Percentiles rank a stretch among this genome's conserved stretches.
Evolutionary conservation across 2,329 filamentous ascomycete genomes (phyloP).

Genomic region (Arthrobotrys iridis): DNA sequence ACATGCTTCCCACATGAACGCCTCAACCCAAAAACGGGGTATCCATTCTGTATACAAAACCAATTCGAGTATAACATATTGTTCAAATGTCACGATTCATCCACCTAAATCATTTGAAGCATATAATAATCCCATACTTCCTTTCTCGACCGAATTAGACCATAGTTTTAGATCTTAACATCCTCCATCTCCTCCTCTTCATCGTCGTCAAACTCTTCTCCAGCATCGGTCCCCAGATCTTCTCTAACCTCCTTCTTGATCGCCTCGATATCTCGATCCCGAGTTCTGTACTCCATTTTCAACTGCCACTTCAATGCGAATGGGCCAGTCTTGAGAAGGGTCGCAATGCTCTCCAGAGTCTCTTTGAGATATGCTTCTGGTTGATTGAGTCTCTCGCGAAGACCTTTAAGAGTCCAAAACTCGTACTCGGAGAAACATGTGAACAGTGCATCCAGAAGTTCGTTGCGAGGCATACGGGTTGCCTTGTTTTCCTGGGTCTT

Average conservation of each 20-base stretch:
- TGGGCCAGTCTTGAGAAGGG: conserved; percentile 80
- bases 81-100: not conserved
- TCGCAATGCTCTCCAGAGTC: conserved; percentile 81
- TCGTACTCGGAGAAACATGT: conserved; percentile 82
- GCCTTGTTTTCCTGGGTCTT: conserved; percentile 81
- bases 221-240: conserved; percentile 64
- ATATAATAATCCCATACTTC: not conserved
- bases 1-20: conserved; percentile 38
- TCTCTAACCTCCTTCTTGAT: conserved; percentile 65
- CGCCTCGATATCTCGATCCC: conserved; percentile 63
- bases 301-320: conserved; percentile 89
- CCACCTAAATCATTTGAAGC: too few species aligned
- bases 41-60: conserved; percentile 37
- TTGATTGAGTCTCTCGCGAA: conserved; percentile 80
- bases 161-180: conserved; percentile 58
- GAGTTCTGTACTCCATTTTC: conserved; percentile 73
- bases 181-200: conserved; percentile 66
- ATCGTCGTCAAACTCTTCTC: conserved; percentile 63
- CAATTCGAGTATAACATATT: not conserved
- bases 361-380: conserved; percentile 93
- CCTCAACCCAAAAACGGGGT: conserved; percentile 36
- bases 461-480: conserved; percentile 86
- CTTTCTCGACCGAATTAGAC: not conserved
- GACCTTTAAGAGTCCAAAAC: conserved; percentile 92
- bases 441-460: conserved; percentile 86